phyloP scores from a whole-genome alignment of 306 rosid species.

The Citrullus amarus region DNA sequence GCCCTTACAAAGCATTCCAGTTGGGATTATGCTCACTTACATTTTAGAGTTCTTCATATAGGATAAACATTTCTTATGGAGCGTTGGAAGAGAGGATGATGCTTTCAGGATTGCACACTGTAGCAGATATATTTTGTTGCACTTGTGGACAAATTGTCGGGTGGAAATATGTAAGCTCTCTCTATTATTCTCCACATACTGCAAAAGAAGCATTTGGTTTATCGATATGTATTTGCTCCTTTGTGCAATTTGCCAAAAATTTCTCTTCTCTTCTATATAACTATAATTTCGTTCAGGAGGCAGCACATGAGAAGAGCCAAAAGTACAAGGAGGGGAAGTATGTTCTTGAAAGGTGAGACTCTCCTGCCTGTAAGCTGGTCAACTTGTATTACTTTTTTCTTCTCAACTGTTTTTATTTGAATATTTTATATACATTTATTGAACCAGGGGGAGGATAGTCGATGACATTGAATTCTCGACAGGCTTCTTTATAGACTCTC shows the following conservation, averaged over 20 bases:
- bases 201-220: not conserved
- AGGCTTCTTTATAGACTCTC: slow-evolving; percentile 49
- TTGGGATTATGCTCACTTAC: not conserved
- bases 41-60: slow-evolving; percentile 9
- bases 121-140: slow-evolving; percentile 81
- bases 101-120: slow-evolving; percentile 77
- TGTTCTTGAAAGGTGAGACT: slow-evolving; percentile 78
- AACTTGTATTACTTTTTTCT: not conserved
- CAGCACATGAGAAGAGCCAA: slow-evolving; percentile 73
- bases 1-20: not conserved
- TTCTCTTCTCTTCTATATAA: not conserved
- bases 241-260: not conserved
- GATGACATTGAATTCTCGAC: slow-evolving; percentile 52
- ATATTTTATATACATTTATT: not conserved
- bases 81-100: slow-evolving; percentile 58
- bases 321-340: slow-evolving; percentile 88
- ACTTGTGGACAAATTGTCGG: slow-evolving; percentile 86
- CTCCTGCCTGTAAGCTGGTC: not conserved
- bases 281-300: slow-evolving; percentile 32
- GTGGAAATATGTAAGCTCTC: slow-evolving; percentile 77
- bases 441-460: slow-evolving; percentile 60
- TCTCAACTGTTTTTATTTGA: not conserved
- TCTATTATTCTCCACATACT: not conserved
- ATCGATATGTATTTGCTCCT: not conserved
- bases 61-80: slow-evolving; percentile 59